Percentiles rank a stretch among this genome's conserved stretches.
Evolutionary conservation across 805 yeast genomes (phyloP).

Genomic region (Hanseniaspora hatyaiensis): DNA sequence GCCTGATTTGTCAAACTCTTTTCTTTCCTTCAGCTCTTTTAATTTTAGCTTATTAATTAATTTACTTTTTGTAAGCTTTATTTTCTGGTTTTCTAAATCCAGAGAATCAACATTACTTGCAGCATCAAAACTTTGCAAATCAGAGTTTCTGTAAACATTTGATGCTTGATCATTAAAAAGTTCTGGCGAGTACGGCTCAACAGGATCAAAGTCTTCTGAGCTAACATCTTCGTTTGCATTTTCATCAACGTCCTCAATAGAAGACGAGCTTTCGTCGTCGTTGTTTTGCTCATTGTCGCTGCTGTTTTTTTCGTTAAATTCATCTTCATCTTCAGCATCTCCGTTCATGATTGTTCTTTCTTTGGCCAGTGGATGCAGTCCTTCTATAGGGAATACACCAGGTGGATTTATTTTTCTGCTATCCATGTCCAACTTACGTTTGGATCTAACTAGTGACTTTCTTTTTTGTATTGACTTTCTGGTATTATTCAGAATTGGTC

Average conservation of each 20-base stretch:
- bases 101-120: constrained; percentile 1
- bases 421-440: too few species aligned
- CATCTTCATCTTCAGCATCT: background rate
- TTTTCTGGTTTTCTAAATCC: constrained; percentile 11
- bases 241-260: background rate
- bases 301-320: background rate
- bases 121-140: background rate
- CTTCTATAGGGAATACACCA: constrained; percentile 69
- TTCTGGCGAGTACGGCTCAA: background rate
- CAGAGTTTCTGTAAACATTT: background rate
- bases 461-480: too few species aligned
- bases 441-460: too few species aligned
- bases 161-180: background rate
- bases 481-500: too few species aligned
- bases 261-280: background rate
- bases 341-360: constrained; percentile 49
- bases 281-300: background rate
- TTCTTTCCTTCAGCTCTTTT: constrained; percentile 26
- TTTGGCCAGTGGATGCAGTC: constrained; percentile 50
- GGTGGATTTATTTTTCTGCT: constrained; percentile 44
- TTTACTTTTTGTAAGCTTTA: background rate
- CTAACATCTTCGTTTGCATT: background rate
- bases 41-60: constrained; percentile 19
- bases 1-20: constrained; percentile 18
- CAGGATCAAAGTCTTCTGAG: background rate